Evolutionary conservation across 192 early-diverging fungal species (phyloP).

Genomic region (Rhizophagus sp.): DNA sequence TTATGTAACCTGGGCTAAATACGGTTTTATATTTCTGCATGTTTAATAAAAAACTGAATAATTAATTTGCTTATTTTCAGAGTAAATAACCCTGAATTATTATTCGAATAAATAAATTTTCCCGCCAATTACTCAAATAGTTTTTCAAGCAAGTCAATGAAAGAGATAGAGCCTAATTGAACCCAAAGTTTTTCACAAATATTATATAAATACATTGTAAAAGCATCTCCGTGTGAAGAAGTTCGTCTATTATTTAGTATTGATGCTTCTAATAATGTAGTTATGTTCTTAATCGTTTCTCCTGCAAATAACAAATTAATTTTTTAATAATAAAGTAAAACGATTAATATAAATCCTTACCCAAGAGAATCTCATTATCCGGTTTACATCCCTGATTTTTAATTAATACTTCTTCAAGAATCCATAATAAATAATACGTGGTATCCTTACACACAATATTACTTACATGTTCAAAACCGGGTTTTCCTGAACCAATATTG

Average conservation of each 20-base stretch:
- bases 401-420: background rate
- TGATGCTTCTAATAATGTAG: background rate
- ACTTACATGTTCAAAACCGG: background rate
- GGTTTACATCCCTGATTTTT: background rate
- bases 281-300: background rate
- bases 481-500: background rate
- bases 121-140: no score
- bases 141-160: no score
- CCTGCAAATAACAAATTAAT: background rate
- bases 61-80: no score
- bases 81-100: no score
- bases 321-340: background rate
- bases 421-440: background rate
- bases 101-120: no score
- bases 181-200: background rate
- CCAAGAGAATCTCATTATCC: background rate
- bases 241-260: background rate
- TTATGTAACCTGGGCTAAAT: no score
- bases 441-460: background rate
- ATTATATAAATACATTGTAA: background rate
- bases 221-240: background rate
- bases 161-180: background rate
- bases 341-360: background rate
- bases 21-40: no score
- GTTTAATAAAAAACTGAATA: no score